phyloP scores from a whole-genome alignment of 352 stramenopile genomes.

The Pythium sukuiense region DNA sequence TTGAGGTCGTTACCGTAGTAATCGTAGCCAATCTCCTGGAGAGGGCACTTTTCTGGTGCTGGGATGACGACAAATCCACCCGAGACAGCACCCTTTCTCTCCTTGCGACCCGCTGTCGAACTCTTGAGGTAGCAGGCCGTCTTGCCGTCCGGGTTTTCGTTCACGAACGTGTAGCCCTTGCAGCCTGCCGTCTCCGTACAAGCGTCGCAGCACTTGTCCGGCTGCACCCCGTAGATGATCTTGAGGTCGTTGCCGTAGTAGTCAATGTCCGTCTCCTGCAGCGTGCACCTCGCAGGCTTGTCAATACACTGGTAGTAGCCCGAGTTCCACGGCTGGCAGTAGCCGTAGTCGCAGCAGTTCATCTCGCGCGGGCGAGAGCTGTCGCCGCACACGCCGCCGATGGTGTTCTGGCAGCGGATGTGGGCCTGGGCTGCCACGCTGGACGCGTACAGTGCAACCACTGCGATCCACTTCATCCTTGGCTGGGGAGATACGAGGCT shows the following conservation, averaged over 20 bases:
- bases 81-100: slow-evolving; percentile 37
- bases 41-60: slow-evolving; percentile 18
- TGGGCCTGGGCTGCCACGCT: neutral
- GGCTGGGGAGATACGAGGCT: neutral
- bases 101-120: slow-evolving; percentile 24
- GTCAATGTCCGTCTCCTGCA: slow-evolving; percentile 47
- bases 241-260: slow-evolving; percentile 51
- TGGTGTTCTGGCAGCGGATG: slow-evolving; percentile 42
- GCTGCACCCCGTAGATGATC: slow-evolving; percentile 40
- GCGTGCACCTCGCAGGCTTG: slow-evolving; percentile 35
- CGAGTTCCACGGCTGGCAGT: slow-evolving; percentile 65
- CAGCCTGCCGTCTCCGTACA: slow-evolving; percentile 39
- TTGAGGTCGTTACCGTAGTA: slow-evolving; percentile 25
- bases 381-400: slow-evolving; percentile 42
- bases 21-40: slow-evolving; percentile 19
- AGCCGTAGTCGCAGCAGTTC: slow-evolving; percentile 38
- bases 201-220: slow-evolving; percentile 42
- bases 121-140: slow-evolving; percentile 57
- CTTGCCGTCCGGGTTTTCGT: slow-evolving; percentile 50
- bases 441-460: slow-evolving; percentile 4
- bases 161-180: slow-evolving; percentile 59
- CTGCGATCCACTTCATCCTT: slow-evolving; percentile 11
- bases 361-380: slow-evolving; percentile 30
- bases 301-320: slow-evolving; percentile 60
- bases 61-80: slow-evolving; percentile 4